A percentile compares a stretch with the other conserved stretches of the same genome.
Conservation (phyloP, 352 stramenopile genomes). For the Globisporangium okanoganense region DNA sequence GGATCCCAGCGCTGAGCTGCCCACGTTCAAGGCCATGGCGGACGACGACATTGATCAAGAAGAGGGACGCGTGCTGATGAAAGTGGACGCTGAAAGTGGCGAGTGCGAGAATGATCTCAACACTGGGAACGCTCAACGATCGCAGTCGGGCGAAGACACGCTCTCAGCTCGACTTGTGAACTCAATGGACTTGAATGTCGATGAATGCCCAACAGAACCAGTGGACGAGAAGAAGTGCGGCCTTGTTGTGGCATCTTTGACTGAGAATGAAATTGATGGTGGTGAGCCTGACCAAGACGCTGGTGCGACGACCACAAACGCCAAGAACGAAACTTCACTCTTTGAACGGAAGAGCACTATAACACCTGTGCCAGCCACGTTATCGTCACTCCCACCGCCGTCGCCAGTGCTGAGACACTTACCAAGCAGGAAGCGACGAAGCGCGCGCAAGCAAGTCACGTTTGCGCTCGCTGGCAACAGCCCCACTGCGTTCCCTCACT, state of each 20-base stretch:
- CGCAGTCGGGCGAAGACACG: background rate
- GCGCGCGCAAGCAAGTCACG: slow-evolving; percentile 16
- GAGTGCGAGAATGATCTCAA: background rate
- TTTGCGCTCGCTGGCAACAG: slow-evolving; percentile 15
- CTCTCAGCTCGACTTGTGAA: background rate
- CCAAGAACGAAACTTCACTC: background rate
- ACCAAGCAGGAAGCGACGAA: slow-evolving; percentile 1
- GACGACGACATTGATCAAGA: background rate
- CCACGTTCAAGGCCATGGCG: background rate
- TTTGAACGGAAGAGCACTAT: background rate
- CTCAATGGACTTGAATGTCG: background rate
- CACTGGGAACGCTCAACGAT: slow-evolving; percentile 1
- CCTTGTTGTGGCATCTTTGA: background rate
- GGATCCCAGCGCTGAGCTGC: slow-evolving; percentile 7
- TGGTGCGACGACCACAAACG: background rate
- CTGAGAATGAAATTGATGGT: background rate
- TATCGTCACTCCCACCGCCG: background rate
- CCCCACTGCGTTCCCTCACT: slow-evolving; percentile 17
- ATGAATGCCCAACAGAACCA: background rate
- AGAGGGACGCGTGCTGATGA: background rate
- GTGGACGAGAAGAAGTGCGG: background rate
- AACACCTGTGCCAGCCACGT: background rate
- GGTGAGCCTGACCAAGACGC: background rate
- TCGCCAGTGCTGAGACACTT: slow-evolving; percentile 1
- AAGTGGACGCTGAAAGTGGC: background rate